These are phyloP conservation scores for Backusella westeae DNA, from an alignment of 192 early-diverging fungal species.

Conservation along the genomic window DNA sequence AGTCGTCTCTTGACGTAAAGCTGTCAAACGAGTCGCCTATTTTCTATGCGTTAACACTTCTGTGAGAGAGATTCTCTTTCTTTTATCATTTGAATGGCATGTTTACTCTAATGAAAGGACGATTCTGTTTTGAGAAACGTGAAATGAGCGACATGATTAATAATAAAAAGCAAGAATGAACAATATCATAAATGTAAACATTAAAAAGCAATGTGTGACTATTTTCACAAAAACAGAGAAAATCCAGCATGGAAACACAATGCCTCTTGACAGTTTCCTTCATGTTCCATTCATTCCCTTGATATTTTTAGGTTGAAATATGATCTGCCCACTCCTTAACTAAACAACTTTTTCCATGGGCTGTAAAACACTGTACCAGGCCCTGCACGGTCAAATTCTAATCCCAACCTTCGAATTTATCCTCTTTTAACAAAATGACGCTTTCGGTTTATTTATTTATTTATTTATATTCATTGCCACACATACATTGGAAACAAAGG, in stretches of 20 bases:
- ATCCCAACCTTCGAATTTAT: background rate
- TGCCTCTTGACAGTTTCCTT: background rate
- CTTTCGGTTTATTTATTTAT: background rate
- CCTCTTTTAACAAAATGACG: background rate
- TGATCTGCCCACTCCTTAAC: background rate
- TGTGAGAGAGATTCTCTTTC: background rate
- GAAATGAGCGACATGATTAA: background rate
- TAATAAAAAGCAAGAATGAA: background rate
- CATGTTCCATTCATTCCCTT: background rate
- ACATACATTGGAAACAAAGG: background rate
- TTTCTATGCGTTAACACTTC: background rate
- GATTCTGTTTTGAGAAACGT: background rate
- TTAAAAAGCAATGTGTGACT: background rate
- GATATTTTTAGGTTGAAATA: background rate
- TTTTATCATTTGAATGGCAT: background rate
- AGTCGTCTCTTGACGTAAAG: background rate
- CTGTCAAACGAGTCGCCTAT: conserved; percentile 1
- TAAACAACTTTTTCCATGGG: background rate
- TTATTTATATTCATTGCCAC: background rate
- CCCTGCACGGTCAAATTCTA: background rate
- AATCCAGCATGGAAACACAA: background rate
- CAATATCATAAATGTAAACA: background rate
- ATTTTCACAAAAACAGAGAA: background rate
- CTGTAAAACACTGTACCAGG: background rate
- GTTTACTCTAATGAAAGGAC: background rate